Conservation (phyloP, 1,139 yeast genomes). For the Sugiyamaella castrensis region DNA sequence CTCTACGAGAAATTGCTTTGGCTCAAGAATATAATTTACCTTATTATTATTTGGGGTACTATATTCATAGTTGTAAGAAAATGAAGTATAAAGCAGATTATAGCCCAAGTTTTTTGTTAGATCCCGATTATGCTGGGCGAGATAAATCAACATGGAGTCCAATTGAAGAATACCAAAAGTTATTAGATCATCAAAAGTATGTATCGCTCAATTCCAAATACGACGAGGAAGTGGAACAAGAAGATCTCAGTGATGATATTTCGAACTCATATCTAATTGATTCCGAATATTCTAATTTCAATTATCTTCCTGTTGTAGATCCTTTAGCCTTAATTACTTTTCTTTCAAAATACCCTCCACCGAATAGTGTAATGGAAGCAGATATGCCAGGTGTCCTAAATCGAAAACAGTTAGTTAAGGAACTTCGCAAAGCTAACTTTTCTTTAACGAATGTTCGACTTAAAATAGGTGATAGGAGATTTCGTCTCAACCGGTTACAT, state of each 20-base stretch:
- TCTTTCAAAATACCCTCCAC: too few relatives aligned
- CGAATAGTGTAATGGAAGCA: not conserved
- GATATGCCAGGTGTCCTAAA: conserved; percentile 11
- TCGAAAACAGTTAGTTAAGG: not conserved
- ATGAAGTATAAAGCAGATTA: conserved; percentile 80
- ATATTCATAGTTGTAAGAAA: conserved; percentile 72
- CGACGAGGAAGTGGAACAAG: conserved; percentile 5
- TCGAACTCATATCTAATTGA: not conserved
- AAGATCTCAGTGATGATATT: not conserved
- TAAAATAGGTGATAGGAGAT: not conserved
- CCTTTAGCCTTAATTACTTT: not conserved
- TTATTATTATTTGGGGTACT: conserved; percentile 69
- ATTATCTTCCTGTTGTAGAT: not conserved
- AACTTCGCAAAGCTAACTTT: not conserved
- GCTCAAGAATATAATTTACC: conserved; percentile 39
- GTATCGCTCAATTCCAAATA: not conserved
- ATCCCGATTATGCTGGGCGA: conserved; percentile 30
- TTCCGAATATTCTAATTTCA: not conserved
- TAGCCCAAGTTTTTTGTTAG: conserved; percentile 38
- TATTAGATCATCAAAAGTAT: conserved; percentile 15
- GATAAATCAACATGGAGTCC: conserved; percentile 14
- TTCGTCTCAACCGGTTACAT: conserved; percentile 1
- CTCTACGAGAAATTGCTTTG: conserved; percentile 64
- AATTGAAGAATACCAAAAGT: conserved; percentile 16
- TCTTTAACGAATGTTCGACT: conserved; percentile 8